Percentiles rank a stretch among this genome's conserved stretches.
phyloP scores from a whole-genome alignment of 1,139 yeast species.

The Fermentozyma sake region DNA sequence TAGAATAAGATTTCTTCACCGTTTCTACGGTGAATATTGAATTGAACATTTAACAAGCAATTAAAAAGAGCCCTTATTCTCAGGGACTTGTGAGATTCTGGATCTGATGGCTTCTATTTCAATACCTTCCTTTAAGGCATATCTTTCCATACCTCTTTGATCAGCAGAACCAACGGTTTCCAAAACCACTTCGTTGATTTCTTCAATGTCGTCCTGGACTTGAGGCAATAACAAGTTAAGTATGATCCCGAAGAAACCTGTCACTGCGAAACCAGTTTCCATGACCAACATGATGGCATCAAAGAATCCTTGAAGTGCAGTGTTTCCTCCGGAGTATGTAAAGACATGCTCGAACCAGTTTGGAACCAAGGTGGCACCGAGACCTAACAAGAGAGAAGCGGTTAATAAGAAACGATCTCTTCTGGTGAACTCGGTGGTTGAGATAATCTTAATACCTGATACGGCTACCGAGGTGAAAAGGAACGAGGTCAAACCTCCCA shows the following conservation, averaged over 20 bases:
- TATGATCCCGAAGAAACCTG: constrained; percentile 73
- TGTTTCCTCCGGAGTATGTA: constrained; percentile 69
- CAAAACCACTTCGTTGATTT: constrained; percentile 41
- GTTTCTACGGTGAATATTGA: too few relatives aligned
- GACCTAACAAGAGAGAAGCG: constrained; percentile 68
- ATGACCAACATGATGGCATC: constrained; percentile 78
- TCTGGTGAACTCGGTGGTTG: constrained; percentile 73
- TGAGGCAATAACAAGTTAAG: constrained; percentile 72
- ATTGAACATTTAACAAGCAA: too few relatives aligned
- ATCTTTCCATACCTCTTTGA: constrained; percentile 33
- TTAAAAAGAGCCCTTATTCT: too few relatives aligned
- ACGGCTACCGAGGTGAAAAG: constrained; percentile 85
- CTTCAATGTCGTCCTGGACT: constrained; percentile 59
- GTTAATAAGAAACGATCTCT: constrained; percentile 85
- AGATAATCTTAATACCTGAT: constrained; percentile 78
- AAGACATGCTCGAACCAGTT: constrained; percentile 73
- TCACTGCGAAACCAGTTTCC: constrained; percentile 84
- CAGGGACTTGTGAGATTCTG: constrained; percentile 10
- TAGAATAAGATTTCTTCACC: too few relatives aligned
- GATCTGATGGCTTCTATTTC: constrained; percentile 24
- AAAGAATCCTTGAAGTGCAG: constrained; percentile 61
- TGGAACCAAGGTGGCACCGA: constrained; percentile 74
- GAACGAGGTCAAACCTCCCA: constrained; percentile 93
- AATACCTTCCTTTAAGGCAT: constrained; percentile 33
- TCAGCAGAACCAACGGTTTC: constrained; percentile 47